Conservation (phyloP, 306 rosid species). For the Ormosia emarginata region DNA sequence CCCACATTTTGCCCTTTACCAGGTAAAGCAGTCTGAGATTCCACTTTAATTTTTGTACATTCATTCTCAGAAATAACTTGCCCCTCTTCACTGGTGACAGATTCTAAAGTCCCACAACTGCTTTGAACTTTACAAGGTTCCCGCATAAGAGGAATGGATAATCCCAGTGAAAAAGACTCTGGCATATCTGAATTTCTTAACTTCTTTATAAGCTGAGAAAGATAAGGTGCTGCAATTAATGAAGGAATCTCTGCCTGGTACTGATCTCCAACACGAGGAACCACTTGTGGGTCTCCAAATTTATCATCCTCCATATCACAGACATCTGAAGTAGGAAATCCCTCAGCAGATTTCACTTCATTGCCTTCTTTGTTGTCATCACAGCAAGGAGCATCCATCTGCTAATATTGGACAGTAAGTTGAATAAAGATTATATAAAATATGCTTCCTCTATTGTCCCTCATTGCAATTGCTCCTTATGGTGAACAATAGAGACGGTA, state of each 20-base stretch:
- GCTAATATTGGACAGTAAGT: conserved; percentile 5
- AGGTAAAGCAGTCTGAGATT: background rate
- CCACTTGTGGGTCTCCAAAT: conserved; percentile 36
- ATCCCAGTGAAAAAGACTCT: conserved; percentile 24
- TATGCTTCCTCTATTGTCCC: too few relatives aligned
- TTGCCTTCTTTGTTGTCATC: conserved; percentile 14
- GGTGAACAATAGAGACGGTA: background rate
- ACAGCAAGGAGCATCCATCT: conserved; percentile 34
- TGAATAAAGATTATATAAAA: background rate
- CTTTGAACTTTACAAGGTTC: conserved; percentile 24
- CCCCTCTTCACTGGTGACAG: conserved; percentile 13
- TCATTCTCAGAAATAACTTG: conserved; percentile 14
- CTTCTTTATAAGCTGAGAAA: conserved; percentile 24
- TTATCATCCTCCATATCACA: background rate
- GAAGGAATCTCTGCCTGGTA: conserved; percentile 59
- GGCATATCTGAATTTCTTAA: conserved; percentile 23
- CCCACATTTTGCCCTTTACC: background rate
- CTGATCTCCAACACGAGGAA: conserved; percentile 50
- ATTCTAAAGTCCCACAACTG: conserved; percentile 17
- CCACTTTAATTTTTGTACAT: background rate
- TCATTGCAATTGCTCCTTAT: too few relatives aligned
- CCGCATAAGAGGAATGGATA: conserved; percentile 38
- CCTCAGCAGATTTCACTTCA: conserved; percentile 24
- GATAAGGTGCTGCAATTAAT: background rate
- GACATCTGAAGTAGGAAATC: background rate